These are phyloP conservation scores for Thraustotheca clavata DNA, from an alignment of 352 stramenopile genomes.

Conservation along the genomic window DNA sequence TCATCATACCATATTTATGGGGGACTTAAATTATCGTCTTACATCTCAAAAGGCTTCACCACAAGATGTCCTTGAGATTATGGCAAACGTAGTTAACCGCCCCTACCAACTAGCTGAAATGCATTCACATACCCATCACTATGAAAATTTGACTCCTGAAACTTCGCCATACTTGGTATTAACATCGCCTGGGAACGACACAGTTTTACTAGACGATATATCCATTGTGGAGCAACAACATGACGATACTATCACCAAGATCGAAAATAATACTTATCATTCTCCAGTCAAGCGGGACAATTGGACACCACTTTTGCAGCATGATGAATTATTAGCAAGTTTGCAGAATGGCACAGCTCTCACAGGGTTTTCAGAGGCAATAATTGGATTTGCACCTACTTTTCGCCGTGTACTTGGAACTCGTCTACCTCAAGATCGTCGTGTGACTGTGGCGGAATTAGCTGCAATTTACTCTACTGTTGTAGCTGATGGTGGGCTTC, in stretches of 20 bases:
- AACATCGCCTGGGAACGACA: conserved; percentile 2
- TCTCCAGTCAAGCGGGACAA: not conserved
- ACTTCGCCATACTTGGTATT: not conserved
- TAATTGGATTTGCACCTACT: conserved; percentile 64
- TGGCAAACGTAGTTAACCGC: not conserved
- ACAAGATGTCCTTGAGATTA: not conserved
- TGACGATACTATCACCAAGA: no score
- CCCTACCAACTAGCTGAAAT: no score
- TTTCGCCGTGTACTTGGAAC: conserved; percentile 64
- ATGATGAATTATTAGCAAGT: conserved; percentile 60
- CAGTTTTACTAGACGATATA: not conserved
- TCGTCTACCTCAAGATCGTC: conserved; percentile 26
- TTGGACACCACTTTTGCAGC: conserved; percentile 23
- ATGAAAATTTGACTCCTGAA: no score
- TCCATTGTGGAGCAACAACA: not conserved
- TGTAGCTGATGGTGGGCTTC: conserved; percentile 44
- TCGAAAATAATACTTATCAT: no score
- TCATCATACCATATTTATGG: conserved; percentile 83
- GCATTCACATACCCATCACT: no score
- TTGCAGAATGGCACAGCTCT: conserved; percentile 51
- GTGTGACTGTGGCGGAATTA: not conserved
- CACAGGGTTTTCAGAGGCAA: conserved; percentile 55
- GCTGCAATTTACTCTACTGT: conserved; percentile 38
- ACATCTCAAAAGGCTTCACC: conserved; percentile 21
- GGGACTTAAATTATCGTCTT: conserved; percentile 87